Percentiles rank a stretch among this genome's conserved stretches.
Conservation (phyloP, 176 grass and related monocot species). For the Triticum dicoccoides region DNA sequence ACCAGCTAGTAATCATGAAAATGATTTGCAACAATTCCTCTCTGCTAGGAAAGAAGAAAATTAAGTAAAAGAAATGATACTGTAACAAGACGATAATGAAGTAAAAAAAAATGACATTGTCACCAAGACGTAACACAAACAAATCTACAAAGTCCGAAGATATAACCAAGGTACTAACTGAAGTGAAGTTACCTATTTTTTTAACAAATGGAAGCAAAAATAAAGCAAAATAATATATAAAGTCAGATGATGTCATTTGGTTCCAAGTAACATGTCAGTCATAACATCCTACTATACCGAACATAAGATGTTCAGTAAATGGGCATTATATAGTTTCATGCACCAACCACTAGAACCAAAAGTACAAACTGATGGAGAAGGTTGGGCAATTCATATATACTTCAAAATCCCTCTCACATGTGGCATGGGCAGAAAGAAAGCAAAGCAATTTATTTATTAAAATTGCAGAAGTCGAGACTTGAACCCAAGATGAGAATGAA, state of each 20-base stretch:
- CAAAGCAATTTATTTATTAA: too few relatives aligned
- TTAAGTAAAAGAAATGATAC: not conserved
- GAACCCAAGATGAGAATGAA: not conserved
- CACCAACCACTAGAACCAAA: too few relatives aligned
- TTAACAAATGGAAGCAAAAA: conserved; percentile 12
- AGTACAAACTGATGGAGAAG: too few relatives aligned
- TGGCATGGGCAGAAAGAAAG: too few relatives aligned
- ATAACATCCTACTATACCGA: not conserved
- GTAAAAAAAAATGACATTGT: not conserved
- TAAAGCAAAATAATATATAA: not conserved
- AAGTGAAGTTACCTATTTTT: not conserved
- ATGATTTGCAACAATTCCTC: not conserved
- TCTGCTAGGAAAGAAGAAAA: not conserved
- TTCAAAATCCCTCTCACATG: too few relatives aligned
- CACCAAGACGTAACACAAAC: not conserved
- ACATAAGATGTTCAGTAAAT: not conserved
- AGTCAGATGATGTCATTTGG: not conserved
- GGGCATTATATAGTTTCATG: not conserved
- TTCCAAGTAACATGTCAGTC: not conserved
- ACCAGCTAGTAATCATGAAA: not conserved
- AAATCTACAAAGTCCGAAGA: not conserved
- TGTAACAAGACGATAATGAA: not conserved
- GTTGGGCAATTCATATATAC: too few relatives aligned
- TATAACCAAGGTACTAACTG: not conserved
- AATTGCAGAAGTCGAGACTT: too few relatives aligned